Base-by-base conservation (phyloP, 805 yeast genomes). In the Saturnispora saitoi region DNA sequence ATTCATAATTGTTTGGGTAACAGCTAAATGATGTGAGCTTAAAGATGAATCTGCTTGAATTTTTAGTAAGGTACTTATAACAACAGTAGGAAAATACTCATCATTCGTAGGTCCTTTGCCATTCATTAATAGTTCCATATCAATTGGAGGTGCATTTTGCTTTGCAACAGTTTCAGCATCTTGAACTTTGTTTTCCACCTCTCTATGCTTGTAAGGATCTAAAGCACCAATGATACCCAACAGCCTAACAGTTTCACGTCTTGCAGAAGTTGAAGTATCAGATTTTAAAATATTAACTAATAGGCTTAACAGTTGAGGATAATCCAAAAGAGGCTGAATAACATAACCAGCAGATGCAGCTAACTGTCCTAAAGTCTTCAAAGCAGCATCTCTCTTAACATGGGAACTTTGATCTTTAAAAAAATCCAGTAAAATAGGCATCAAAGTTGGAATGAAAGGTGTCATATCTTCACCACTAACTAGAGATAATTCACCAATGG, bases 71-170 rank as follows among this genome's bases (percentile, higher is more conserved):
- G 90, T 86, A 41, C 81, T 81, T 40, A 93, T 86, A 0, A 91
- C 98, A 22, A 93, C 98, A 0, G 96, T 89, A 2, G 98, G 96
- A 58, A 86, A 90, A 58, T 90, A 93, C 56, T 91, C 97, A 48
- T 90, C 98, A 56, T 77, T 76, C 0, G 95, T 83, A 1, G 98
- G 98, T 6, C 95, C 84, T 75, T 87, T 85, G 4, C 96, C 96
- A 58, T 86, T 86, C 90, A 93, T 88, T 46, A 93, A 70, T 22
- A 93, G 69, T 5, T 91, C 87, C 54, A 91, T 85, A 58, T 93
- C 99, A 6, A 89, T 80, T 0, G 97, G 84, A 3, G 96, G 93
- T 2, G 91, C 88, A 58, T 85, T 85, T 53, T 86, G 91, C 54
- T 86, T 95, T 0, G 77, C 83, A 4, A 66, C 67, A 5, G 66